These are phyloP conservation scores for Trypanosoma rangeli DNA, from an alignment of 208 protist species.

Conservation along the genomic window DNA sequence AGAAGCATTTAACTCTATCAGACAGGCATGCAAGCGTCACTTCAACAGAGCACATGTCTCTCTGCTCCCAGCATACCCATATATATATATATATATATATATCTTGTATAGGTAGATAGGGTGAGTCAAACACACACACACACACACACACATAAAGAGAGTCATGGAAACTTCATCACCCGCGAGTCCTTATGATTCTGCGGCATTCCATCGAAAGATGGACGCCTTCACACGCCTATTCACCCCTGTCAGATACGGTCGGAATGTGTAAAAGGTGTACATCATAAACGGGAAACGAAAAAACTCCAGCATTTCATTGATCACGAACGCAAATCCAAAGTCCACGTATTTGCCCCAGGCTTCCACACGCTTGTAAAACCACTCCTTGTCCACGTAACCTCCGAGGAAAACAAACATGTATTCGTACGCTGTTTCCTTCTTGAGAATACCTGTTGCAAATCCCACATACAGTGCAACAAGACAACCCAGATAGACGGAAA, in stretches of 20 bases:
- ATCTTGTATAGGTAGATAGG: no score
- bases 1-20: no score
- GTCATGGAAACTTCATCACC: neutral
- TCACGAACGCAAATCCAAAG: constrained; percentile 88
- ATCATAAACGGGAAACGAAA: constrained; percentile 77
- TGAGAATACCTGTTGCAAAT: constrained; percentile 60
- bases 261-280: constrained; percentile 68
- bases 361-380: constrained; percentile 74
- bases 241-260: constrained; percentile 56
- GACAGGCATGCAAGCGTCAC: no score
- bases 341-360: constrained; percentile 84
- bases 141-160: constrained; percentile 16
- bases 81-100: neutral
- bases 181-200: constrained; percentile 44
- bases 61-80: neutral
- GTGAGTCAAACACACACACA: neutral
- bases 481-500: constrained; percentile 50
- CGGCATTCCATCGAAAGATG: constrained; percentile 63
- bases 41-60: neutral
- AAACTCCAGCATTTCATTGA: constrained; percentile 84
- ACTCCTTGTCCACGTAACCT: constrained; percentile 60
- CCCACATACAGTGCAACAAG: constrained; percentile 68
- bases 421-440: constrained; percentile 78
- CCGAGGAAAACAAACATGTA: constrained; percentile 66
- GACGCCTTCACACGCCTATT: constrained; percentile 57